These are phyloP conservation scores for Pistacia integerrima DNA, from an alignment of 345 rosid genomes.

Conservation along the genomic window DNA sequence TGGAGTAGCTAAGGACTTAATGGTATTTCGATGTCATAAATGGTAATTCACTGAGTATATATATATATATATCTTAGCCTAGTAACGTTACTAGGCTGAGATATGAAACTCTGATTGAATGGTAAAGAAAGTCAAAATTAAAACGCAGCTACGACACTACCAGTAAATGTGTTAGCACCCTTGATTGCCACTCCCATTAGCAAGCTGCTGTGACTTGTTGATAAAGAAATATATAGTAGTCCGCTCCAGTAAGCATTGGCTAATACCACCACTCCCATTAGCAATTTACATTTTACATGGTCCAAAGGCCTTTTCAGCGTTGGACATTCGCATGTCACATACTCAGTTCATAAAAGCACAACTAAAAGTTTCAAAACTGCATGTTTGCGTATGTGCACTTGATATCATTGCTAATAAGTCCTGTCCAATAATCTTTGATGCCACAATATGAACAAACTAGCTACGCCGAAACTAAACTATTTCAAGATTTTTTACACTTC, in stretches of 20 bases:
- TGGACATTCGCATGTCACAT: too few species aligned
- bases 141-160: too few species aligned
- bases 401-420: not conserved
- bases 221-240: not conserved
- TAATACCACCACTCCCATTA: too few species aligned
- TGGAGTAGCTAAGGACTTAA: too few species aligned
- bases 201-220: not conserved
- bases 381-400: not conserved
- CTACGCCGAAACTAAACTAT: not conserved
- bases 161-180: not conserved
- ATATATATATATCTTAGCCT: too few species aligned
- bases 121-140: too few species aligned
- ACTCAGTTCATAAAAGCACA: not conserved
- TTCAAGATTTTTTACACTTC: conserved; percentile 6
- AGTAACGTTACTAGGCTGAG: too few species aligned
- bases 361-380: conserved; percentile 7
- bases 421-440: not conserved
- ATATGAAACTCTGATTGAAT: too few species aligned
- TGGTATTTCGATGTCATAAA: too few species aligned
- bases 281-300: not conserved
- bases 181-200: not conserved
- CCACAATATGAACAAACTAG: conserved; percentile 18
- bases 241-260: too few species aligned
- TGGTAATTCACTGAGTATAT: too few species aligned
- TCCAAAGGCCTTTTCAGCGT: not conserved